phyloP scores from a whole-genome alignment of 306 rosid species.

The Quercus agrifolia region DNA sequence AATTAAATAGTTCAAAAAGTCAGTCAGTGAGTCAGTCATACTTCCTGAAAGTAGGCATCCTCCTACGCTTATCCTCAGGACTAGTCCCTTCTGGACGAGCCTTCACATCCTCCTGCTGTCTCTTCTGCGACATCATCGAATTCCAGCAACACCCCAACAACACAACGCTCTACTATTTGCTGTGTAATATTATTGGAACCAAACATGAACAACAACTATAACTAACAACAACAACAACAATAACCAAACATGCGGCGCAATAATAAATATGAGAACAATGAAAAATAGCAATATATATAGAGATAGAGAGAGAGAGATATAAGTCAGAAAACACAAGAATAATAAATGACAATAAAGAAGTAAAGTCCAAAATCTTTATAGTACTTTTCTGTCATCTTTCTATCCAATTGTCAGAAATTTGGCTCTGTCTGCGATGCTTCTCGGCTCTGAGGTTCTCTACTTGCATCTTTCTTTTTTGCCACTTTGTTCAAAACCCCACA shows the following conservation, averaged over 20 bases:
- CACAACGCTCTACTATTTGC: neutral
- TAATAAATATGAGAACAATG: neutral
- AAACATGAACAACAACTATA: conserved; percentile 6
- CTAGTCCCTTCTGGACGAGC: conserved; percentile 31
- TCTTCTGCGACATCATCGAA: conserved; percentile 55
- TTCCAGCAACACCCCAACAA: conserved; percentile 10
- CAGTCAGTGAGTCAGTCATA: conserved; percentile 2
- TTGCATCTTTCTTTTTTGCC: neutral
- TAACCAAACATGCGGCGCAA: conserved; percentile 27
- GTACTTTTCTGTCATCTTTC: conserved; percentile 3
- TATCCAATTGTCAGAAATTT: conserved; percentile 9
- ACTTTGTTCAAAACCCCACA: too few species aligned
- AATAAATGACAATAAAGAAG: neutral
- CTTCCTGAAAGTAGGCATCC: conserved; percentile 29
- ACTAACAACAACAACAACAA: neutral
- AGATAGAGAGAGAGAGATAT: neutral
- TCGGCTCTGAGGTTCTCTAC: conserved; percentile 11
- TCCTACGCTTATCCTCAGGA: conserved; percentile 50
- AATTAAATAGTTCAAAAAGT: neutral
- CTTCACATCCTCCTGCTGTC: conserved; percentile 43
- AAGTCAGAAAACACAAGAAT: neutral
- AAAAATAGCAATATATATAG: neutral
- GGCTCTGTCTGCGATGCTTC: conserved; percentile 35
- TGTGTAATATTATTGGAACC: neutral
- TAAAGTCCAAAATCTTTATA: conserved; percentile 7